phyloP scores from a whole-genome alignment of 805 yeast species.

The Kuraishia floccosa region DNA sequence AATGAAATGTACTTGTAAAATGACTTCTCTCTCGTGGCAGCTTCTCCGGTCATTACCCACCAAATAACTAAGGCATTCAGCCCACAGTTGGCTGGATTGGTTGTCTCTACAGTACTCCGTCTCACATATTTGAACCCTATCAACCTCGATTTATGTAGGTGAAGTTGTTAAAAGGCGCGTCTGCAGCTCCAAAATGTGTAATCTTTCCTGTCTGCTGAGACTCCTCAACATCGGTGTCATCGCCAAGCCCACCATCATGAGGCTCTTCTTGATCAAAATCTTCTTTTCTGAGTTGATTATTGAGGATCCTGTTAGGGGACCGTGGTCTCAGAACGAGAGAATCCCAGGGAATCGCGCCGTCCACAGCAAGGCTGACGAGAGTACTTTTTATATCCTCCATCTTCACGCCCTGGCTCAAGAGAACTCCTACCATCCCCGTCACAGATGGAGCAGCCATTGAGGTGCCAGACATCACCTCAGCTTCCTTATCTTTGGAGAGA shows the following conservation, averaged over 20 bases:
- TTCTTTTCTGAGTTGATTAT: slow-evolving; percentile 12
- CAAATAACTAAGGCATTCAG: too few species aligned
- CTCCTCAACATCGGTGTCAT: too few species aligned
- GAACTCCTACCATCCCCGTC: slow-evolving; percentile 51
- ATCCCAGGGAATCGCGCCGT: slow-evolving; percentile 32
- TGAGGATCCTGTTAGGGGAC: slow-evolving; percentile 50
- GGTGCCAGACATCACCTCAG: slow-evolving; percentile 50
- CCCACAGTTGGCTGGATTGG: too few species aligned
- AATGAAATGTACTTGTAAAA: too few species aligned
- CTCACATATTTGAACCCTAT: too few species aligned
- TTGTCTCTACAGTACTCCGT: too few species aligned
- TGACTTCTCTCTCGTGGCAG: too few species aligned
- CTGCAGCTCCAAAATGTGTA: too few species aligned
- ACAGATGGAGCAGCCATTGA: slow-evolving; percentile 76
- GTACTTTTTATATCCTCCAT: slow-evolving; percentile 26
- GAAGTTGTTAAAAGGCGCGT: too few species aligned
- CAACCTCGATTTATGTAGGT: too few species aligned
- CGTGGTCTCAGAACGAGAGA: slow-evolving; percentile 33
- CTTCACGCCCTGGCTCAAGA: slow-evolving; percentile 39
- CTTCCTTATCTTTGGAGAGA: slow-evolving; percentile 10
- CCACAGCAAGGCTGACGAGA: slow-evolving; percentile 34
- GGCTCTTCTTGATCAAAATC: neutral
- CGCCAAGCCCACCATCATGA: slow-evolving; percentile 2
- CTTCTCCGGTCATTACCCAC: too few species aligned
- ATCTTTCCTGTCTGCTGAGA: neutral